Evolutionary conservation across 177 flowering plant genomes (phyloP), one percentile per base, ranked within the genome.

Genomic region (Vitis hybrid): DNA sequence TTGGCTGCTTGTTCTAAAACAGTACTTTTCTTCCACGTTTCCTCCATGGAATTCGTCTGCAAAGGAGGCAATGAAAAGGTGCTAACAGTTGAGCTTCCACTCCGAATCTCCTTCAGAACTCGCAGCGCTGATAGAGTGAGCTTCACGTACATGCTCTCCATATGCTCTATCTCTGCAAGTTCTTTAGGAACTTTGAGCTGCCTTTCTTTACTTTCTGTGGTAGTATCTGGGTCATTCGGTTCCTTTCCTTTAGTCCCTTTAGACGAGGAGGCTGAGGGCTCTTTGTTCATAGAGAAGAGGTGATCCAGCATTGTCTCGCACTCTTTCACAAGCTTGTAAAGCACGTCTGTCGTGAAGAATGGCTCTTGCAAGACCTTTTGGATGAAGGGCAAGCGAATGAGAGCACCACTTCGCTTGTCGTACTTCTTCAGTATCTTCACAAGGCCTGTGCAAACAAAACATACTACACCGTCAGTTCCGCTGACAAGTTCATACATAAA

Each of bases 51-150:
- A 19, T 66, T 70, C 24, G 21, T 64, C 54, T 82, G 88, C 70
- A 84, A 54, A 12, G 92, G 94, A 1, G 94, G 90, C 77, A 89
- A 70, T 2, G 92, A 88, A 56, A 84, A 88, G 32, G 73, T 68
- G 62, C 79, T 87, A 11, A 85, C 89, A 0, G 94, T 89, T 1
- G 89, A 88, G 80, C 94, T 89, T 16, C 87, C 81, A 54, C 88
- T 80, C 62, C 94, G 73, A 48, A 89, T 79, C 66, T 86, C 86
- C 72, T 81, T 87, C 75, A 89, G 66, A 27, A 74, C 78, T 7
- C 82, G 79, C 72, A 89, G 52, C 1, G 94, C 94, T 7, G 89
- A 80, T 12, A 73, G 7, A 3, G 89, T 85, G 55, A 70, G 72
- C 73, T 80, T 87, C 79, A 78, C 61, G 68, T 85, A 85, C 62